Percentiles rank a stretch among this genome's conserved stretches.
phyloP scores from a whole-genome alignment of 257 asterid species.

The Euphrasia confusa region DNA sequence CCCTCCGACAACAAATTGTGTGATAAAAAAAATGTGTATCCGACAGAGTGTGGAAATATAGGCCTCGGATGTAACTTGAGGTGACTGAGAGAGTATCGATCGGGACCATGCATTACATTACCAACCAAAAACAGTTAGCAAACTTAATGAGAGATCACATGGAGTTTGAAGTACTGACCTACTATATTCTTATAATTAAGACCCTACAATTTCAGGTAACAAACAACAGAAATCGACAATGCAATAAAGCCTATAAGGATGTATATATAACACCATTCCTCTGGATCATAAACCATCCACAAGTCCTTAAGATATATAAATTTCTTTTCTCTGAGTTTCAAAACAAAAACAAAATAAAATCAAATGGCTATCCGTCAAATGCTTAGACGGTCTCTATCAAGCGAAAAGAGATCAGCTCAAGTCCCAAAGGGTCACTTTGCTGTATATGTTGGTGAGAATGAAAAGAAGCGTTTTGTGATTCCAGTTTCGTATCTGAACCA shows the following conservation, averaged over 20 bases:
- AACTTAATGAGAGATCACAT: neutral
- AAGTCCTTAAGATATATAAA: too few relatives aligned
- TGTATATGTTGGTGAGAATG: constrained; percentile 34
- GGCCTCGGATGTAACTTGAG: neutral
- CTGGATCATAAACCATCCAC: too few relatives aligned
- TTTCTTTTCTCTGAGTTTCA: too few relatives aligned
- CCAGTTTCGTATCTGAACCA: constrained; percentile 37
- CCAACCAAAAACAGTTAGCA: too few relatives aligned
- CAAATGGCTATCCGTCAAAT: too few relatives aligned
- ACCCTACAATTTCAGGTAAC: too few relatives aligned
- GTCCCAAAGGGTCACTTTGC: constrained; percentile 40
- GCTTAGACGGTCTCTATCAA: too few relatives aligned
- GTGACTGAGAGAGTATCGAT: neutral
- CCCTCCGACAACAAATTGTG: neutral
- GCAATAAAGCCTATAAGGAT: too few relatives aligned
- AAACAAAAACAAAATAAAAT: too few relatives aligned
- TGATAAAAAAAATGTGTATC: neutral
- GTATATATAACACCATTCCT: too few relatives aligned
- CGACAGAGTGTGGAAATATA: neutral
- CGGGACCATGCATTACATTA: neutral
- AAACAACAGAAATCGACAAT: too few relatives aligned
- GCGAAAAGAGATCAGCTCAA: constrained; percentile 25
- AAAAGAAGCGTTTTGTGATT: constrained; percentile 29
- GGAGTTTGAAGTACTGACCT: neutral
- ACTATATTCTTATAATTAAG: too few relatives aligned